Conservation (phyloP, 2,329 filamentous ascomycete species). For the Rhynchosporium graminicola region DNA sequence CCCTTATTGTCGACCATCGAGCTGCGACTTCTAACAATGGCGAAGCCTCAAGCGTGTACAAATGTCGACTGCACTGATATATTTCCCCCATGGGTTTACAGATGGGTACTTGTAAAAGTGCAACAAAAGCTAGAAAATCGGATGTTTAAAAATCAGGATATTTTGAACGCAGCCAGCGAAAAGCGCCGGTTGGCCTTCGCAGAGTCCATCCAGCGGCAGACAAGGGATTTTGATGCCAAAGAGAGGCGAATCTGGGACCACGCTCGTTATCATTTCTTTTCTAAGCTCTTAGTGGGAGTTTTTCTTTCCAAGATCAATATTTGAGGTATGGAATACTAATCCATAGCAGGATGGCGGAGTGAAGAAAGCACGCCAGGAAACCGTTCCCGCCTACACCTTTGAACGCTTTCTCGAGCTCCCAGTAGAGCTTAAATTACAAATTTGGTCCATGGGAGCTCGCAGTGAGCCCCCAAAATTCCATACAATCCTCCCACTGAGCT, state of each 20-base stretch:
- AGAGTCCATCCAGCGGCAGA: background rate
- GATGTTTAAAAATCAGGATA: constrained; percentile 9
- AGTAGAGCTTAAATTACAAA: background rate
- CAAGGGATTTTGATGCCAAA: constrained; percentile 1
- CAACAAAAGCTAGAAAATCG: too few relatives aligned
- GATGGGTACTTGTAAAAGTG: too few relatives aligned
- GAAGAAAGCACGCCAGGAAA: background rate
- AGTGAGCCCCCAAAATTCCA: background rate
- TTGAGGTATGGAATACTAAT: background rate
- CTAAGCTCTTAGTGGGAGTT: constrained; percentile 1
- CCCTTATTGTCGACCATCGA: too few relatives aligned
- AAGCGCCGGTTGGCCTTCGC: background rate
- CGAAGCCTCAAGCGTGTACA: too few relatives aligned
- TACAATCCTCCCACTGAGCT: background rate
- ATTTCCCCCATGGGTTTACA: too few relatives aligned
- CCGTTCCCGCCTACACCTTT: constrained; percentile 13
- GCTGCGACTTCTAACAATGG: too few relatives aligned
- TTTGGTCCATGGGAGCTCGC: constrained; percentile 11
- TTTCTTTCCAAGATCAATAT: background rate
- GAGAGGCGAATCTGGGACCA: background rate
- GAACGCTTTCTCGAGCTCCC: constrained; percentile 1
- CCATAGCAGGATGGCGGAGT: background rate
- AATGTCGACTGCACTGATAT: too few relatives aligned
- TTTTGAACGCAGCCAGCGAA: background rate
- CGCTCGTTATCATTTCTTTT: constrained; percentile 5